Evolutionary conservation across 2,329 filamentous ascomycete genomes (phyloP).

Genomic region (Coleophoma cylindrospora): DNA sequence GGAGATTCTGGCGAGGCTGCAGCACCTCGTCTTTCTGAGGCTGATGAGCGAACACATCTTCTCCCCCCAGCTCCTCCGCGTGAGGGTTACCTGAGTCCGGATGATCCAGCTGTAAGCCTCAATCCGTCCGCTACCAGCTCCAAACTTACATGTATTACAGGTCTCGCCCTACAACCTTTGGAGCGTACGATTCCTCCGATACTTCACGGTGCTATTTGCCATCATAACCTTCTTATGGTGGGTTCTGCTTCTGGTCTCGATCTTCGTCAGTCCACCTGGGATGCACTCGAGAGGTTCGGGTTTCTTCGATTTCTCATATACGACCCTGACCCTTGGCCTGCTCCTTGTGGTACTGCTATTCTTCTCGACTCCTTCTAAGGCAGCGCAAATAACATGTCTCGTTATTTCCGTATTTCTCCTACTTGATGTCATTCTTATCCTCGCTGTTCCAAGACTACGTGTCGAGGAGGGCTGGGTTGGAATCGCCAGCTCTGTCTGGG

Average conservation of each 20-base stretch:
- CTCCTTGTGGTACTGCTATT: slow-evolving; percentile 77
- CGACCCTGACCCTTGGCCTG: slow-evolving; percentile 71
- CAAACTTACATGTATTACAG: slow-evolving; percentile 18
- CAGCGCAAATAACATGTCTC: slow-evolving; percentile 68
- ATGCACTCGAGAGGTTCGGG: slow-evolving; percentile 86
- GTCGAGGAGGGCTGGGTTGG: slow-evolving; percentile 89
- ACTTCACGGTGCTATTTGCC: slow-evolving; percentile 72
- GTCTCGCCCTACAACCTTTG: slow-evolving; percentile 92
- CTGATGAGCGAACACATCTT: slow-evolving; percentile 49
- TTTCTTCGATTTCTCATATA: slow-evolving; percentile 84
- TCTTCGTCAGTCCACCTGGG: slow-evolving; percentile 84
- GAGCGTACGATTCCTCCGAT: slow-evolving; percentile 77
- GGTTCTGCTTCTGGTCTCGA: slow-evolving; percentile 80
- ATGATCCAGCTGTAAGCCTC: slow-evolving; percentile 69
- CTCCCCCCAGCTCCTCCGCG: slow-evolving; percentile 17
- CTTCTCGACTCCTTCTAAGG: slow-evolving; percentile 77
- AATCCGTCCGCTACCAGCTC: not conserved
- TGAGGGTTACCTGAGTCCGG: slow-evolving; percentile 62
- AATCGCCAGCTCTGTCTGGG: slow-evolving; percentile 81
- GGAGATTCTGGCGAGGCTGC: slow-evolving; percentile 15
- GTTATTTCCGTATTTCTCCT: slow-evolving; percentile 63
- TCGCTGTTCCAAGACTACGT: slow-evolving; percentile 68
- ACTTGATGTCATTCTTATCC: slow-evolving; percentile 72
- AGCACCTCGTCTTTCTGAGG: slow-evolving; percentile 32
- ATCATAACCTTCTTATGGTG: slow-evolving; percentile 83